A percentile compares a stretch with the other conserved stretches of the same genome.
Evolutionary conservation across 2,329 filamentous ascomycete genomes (phyloP).

Genomic region (Alternaria triticina): DNA sequence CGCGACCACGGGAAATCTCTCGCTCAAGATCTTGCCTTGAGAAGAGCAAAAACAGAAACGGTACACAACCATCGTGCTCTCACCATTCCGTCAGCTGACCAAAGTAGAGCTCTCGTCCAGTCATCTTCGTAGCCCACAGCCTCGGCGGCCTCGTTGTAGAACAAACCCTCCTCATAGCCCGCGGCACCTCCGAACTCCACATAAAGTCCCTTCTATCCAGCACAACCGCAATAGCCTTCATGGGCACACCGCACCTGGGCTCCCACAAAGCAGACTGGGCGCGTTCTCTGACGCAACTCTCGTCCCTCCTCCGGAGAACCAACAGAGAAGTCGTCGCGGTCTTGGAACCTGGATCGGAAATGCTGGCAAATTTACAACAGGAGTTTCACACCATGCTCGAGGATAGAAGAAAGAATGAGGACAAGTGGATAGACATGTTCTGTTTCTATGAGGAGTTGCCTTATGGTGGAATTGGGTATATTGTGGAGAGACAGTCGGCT

Average conservation of each 20-base stretch:
- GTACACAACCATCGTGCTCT: no score
- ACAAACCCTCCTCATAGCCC: background rate
- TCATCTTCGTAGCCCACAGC: background rate
- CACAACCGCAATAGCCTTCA: no score
- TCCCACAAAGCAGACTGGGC: background rate
- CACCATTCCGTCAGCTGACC: no score
- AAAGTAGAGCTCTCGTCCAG: no score
- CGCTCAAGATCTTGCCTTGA: background rate
- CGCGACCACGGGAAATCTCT: background rate
- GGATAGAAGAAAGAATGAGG: no score
- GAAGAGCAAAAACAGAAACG: background rate
- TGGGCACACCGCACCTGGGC: background rate
- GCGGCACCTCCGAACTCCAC: background rate
- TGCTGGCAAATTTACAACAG: no score
- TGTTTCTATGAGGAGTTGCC: no score
- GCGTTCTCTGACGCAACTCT: accelerated
- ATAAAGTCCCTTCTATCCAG: background rate
- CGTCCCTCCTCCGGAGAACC: accelerated
- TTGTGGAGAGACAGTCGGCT: no score
- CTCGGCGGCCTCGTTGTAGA: background rate
- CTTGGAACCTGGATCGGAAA: no score
- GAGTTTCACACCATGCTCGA: no score
- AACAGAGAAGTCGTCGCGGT: background rate
- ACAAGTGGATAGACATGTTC: no score
- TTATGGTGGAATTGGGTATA: no score